A percentile compares a stretch with the other conserved stretches of the same genome.
phyloP scores from a whole-genome alignment of 2,329 filamentous ascomycete genomes.

The Colletotrichum sp. region DNA sequence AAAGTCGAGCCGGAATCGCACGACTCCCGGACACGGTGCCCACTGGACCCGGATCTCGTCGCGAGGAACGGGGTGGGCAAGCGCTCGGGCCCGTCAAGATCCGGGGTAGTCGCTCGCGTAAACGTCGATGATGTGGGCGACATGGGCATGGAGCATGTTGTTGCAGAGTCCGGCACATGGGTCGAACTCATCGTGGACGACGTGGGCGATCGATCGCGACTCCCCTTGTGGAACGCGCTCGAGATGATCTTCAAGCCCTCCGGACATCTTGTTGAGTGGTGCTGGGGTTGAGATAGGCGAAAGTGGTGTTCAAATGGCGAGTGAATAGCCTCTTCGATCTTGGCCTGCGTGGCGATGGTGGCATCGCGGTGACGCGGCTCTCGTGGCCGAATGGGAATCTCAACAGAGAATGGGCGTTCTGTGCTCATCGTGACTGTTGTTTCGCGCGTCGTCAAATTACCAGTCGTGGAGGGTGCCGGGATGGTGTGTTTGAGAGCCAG shows the following conservation, averaged over 20 bases:
- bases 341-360: background rate
- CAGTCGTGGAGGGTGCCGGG: background rate
- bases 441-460: background rate
- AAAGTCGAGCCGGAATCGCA: constrained; percentile 42
- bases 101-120: constrained; percentile 22
- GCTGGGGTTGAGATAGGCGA: background rate
- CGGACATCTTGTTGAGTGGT: constrained; percentile 12
- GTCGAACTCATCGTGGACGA: constrained; percentile 42
- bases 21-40: constrained; percentile 23
- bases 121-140: constrained; percentile 23
- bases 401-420: background rate
- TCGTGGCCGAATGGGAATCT: constrained; percentile 18
- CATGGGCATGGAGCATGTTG: constrained; percentile 35
- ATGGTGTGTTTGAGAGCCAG: background rate
- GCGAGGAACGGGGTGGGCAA: constrained; percentile 12
- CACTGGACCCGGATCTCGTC: background rate
- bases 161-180: constrained; percentile 42
- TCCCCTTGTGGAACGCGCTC: constrained; percentile 1
- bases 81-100: constrained; percentile 14
- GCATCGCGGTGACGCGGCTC: constrained; percentile 17
- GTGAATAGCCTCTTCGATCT: constrained; percentile 4
- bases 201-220: constrained; percentile 35
- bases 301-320: constrained; percentile 10
- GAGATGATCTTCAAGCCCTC: constrained; percentile 19
- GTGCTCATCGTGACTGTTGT: background rate